Conservation (phyloP, 768 basidiomycete species). For the Thelephora aurantiotincta region DNA sequence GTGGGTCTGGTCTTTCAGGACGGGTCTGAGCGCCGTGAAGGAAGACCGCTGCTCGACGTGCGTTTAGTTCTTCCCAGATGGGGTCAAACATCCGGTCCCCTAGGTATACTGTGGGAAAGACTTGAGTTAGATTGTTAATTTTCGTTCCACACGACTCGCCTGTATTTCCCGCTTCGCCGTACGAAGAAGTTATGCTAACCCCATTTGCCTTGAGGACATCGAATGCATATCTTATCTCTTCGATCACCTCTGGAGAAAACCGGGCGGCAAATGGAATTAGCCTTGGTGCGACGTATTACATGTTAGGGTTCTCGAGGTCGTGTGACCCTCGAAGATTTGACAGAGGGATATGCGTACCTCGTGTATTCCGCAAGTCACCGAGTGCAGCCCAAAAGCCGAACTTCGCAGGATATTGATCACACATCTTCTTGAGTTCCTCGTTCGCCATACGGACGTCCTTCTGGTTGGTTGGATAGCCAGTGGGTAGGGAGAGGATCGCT, state of each 20-base stretch:
- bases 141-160: constrained; percentile 23
- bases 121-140: background rate
- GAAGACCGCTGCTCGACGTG: constrained; percentile 46
- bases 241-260: constrained; percentile 30
- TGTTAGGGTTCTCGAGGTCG: no score
- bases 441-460: constrained; percentile 21
- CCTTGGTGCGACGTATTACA: background rate
- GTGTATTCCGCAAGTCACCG: constrained; percentile 45
- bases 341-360: constrained; percentile 25
- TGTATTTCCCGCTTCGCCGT: constrained; percentile 38
- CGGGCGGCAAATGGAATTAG: background rate
- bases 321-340: background rate
- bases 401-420: constrained; percentile 31
- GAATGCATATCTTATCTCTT: constrained; percentile 45
- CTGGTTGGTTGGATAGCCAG: constrained; percentile 27
- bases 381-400: constrained; percentile 58
- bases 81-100: constrained; percentile 50
- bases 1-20: constrained; percentile 49
- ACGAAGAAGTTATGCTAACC: constrained; percentile 52
- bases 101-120: constrained; percentile 39
- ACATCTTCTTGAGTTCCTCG: constrained; percentile 24
- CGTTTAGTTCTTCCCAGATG: constrained; percentile 59
- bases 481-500: constrained; percentile 56
- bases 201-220: constrained; percentile 53
- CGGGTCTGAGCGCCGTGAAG: constrained; percentile 59